Evolutionary conservation across 2,329 filamentous ascomycete genomes (phyloP).

Genomic region (Arthrinium phaeospermum): DNA sequence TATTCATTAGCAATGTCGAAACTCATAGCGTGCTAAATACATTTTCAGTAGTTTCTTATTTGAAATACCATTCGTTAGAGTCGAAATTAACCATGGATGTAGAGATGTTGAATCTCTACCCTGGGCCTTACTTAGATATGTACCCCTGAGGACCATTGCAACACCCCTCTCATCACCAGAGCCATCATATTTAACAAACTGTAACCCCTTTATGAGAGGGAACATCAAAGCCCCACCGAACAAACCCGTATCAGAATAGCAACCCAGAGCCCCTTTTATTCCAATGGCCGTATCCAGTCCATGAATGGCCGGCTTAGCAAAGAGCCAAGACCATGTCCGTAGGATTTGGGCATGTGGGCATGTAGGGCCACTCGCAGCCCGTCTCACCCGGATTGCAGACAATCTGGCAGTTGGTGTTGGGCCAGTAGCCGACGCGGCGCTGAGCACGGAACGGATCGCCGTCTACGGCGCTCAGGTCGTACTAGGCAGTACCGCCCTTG

Average conservation of each 20-base stretch:
- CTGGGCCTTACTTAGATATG: too few relatives aligned
- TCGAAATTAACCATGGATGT: not conserved
- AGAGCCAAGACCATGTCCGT: not conserved
- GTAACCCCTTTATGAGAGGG: not conserved
- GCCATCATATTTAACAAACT: not conserved
- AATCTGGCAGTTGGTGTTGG: slow-evolving; percentile 25
- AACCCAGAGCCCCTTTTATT: not conserved
- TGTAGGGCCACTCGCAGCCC: slow-evolving; percentile 28
- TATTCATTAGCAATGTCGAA: not conserved
- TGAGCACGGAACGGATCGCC: slow-evolving; percentile 30
- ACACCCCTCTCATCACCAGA: not conserved
- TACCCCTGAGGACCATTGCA: too few relatives aligned
- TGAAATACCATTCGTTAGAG: not conserved
- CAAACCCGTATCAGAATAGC: not conserved
- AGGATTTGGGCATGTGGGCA: not conserved
- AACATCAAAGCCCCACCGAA: not conserved
- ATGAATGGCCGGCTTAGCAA: not conserved
- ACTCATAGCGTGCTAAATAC: not conserved
- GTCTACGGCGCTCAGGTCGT: slow-evolving; percentile 31
- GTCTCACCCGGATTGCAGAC: slow-evolving; percentile 25
- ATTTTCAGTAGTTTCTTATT: not conserved
- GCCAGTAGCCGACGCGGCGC: slow-evolving; percentile 28
- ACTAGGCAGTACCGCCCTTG: slow-evolving; percentile 25
- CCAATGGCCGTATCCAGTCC: not conserved
- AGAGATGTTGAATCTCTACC: not conserved